phyloP scores from a whole-genome alignment of 1,284 basidiomycete species.

The Cutaneotrichosporon arboriforme region DNA sequence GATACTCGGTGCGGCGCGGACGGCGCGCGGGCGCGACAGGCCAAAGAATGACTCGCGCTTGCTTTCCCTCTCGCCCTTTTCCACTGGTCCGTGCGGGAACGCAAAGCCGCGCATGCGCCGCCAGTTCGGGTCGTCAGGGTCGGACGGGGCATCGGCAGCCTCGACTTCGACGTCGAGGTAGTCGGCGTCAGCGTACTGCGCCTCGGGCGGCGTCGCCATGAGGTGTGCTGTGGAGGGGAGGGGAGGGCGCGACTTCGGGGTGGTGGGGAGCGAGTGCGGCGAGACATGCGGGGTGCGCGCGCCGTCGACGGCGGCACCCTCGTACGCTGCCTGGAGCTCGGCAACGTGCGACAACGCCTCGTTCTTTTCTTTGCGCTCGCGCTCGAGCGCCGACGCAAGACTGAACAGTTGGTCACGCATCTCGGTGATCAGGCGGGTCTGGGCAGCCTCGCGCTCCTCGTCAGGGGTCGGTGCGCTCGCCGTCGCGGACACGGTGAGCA shows the following conservation, averaged over 20 bases:
- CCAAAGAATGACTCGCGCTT: conserved; percentile 46
- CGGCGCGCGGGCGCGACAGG: conserved; percentile 24
- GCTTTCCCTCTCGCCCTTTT: conserved; percentile 12
- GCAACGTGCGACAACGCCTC: conserved; percentile 16
- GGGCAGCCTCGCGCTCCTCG: conserved; percentile 15
- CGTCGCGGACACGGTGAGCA: conserved; percentile 27
- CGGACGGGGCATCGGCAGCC: background rate
- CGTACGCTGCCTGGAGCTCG: conserved; percentile 19
- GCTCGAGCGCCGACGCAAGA: conserved; percentile 31
- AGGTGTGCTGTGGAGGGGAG: background rate
- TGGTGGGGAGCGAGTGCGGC: conserved; percentile 11
- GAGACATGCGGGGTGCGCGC: conserved; percentile 12
- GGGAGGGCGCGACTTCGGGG: conserved; percentile 16
- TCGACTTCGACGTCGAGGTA: conserved; percentile 12
- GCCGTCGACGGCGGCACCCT: conserved; percentile 1
- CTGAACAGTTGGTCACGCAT: conserved; percentile 40
- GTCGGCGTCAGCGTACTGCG: conserved; percentile 12
- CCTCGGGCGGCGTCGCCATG: conserved; percentile 8
- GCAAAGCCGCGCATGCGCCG: conserved; percentile 35
- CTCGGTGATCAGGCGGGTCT: conserved; percentile 31
- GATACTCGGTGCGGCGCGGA: conserved; percentile 11
- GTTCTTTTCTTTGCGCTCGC: conserved; percentile 32
- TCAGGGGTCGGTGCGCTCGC: conserved; percentile 3
- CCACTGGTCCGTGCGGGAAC: conserved; percentile 27
- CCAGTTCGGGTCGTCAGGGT: conserved; percentile 23